Evolutionary conservation across 441 rosid species (phyloP).

Genomic region (Biscutella laevigata): DNA sequence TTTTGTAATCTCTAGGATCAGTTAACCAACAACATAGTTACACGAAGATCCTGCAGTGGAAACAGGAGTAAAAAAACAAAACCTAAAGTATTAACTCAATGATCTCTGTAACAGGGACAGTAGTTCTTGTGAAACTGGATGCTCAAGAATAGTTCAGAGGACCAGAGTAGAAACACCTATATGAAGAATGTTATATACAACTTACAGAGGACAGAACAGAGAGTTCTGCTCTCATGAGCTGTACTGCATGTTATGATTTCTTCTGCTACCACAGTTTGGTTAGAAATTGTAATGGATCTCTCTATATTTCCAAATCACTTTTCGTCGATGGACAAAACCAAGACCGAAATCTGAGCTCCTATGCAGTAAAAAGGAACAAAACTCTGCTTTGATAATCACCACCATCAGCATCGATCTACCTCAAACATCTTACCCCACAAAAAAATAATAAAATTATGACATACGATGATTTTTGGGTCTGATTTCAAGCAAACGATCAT

Average conservation of each 20-base stretch:
- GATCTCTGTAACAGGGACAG: too few relatives aligned
- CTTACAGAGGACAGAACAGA: background rate
- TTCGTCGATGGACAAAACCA: background rate
- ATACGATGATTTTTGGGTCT: background rate
- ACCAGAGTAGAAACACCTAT: too few relatives aligned
- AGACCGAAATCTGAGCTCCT: background rate
- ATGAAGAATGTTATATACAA: too few relatives aligned
- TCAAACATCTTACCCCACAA: too few relatives aligned
- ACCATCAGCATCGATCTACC: constrained; percentile 2
- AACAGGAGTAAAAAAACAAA: constrained; percentile 5
- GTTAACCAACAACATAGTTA: background rate
- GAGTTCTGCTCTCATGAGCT: background rate
- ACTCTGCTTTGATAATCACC: background rate
- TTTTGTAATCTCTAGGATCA: background rate
- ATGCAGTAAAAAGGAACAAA: background rate
- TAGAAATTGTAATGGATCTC: too few relatives aligned
- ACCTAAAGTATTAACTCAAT: background rate
- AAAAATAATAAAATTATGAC: background rate
- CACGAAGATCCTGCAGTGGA: constrained; percentile 2
- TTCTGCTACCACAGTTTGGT: background rate
- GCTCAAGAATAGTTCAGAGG: background rate
- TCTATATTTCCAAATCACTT: background rate
- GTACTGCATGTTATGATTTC: constrained; percentile 4
- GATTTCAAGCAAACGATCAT: constrained; percentile 1
- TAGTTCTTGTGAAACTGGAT: too few relatives aligned